Conservation (phyloP, 345 rosid species). For the Excoecaria agallocha region DNA sequence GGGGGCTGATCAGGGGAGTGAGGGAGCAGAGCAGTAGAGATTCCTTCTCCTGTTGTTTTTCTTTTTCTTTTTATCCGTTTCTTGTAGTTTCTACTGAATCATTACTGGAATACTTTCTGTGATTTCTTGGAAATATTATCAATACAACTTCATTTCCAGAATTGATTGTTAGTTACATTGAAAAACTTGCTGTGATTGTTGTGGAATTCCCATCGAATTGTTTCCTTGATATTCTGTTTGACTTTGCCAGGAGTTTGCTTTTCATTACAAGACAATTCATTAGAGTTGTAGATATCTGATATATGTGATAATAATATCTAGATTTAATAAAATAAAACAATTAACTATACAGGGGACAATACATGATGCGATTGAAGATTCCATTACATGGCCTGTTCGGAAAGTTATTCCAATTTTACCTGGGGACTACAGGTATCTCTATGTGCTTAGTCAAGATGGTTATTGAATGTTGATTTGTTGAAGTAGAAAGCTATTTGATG, state of each 20-base stretch:
- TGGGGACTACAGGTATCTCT: conserved; percentile 85
- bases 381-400: conserved; percentile 97
- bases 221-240: not conserved
- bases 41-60: too few species aligned
- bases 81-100: too few species aligned
- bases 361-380: conserved; percentile 87
- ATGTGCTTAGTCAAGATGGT: not conserved
- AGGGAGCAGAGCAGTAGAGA: too few species aligned
- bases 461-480: not conserved
- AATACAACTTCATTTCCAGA: too few species aligned
- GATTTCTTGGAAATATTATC: too few species aligned
- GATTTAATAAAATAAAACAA: conserved; percentile 8
- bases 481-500: not conserved
- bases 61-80: too few species aligned
- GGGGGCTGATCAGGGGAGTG: too few species aligned
- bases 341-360: conserved; percentile 69
- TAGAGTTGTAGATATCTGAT: not conserved
- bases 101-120: too few species aligned
- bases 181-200: too few species aligned
- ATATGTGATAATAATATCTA: not conserved
- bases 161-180: too few species aligned
- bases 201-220: too few species aligned
- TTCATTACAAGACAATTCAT: not conserved
- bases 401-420: conserved; percentile 96
- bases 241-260: not conserved